Evolutionary conservation across 2,329 filamentous ascomycete species (phyloP).

Genomic region (Arthrobotrys sphaeroides): DNA sequence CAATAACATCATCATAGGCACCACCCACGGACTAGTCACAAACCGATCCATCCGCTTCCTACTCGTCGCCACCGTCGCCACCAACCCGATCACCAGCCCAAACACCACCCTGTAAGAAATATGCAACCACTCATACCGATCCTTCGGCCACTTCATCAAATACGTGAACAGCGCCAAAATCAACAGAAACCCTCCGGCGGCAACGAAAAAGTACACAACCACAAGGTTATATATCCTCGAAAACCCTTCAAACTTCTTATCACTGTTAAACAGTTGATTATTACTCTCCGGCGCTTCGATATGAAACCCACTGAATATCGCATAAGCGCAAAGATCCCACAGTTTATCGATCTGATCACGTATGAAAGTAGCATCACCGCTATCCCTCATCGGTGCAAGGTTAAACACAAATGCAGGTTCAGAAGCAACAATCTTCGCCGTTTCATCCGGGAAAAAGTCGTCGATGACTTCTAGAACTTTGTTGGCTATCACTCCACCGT

Average conservation of each 20-base stretch:
- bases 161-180: slow-evolving; percentile 60
- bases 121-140: slow-evolving; percentile 60
- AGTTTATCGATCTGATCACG: slow-evolving; percentile 59
- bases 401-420: slow-evolving; percentile 44
- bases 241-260: slow-evolving; percentile 46
- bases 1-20: slow-evolving; percentile 60
- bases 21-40: slow-evolving; percentile 59
- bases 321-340: slow-evolving; percentile 45
- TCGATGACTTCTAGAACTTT: slow-evolving; percentile 56
- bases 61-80: slow-evolving; percentile 58
- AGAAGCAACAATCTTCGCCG: slow-evolving; percentile 29
- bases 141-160: slow-evolving; percentile 62
- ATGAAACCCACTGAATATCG: slow-evolving; percentile 55
- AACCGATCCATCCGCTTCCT: slow-evolving; percentile 58
- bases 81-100: slow-evolving; percentile 58
- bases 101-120: slow-evolving; percentile 60
- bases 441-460: slow-evolving; percentile 44
- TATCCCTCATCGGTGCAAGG: slow-evolving; percentile 42
- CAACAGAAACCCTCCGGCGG: slow-evolving; percentile 57
- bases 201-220: slow-evolving; percentile 60
- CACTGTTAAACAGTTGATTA: slow-evolving; percentile 3
- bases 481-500: slow-evolving; percentile 59
- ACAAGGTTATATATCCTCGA: slow-evolving; percentile 61
- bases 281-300: slow-evolving; percentile 53
- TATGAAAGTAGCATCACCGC: slow-evolving; percentile 55